Evolutionary conservation across 2,329 filamentous ascomycete genomes (phyloP), one percentile per base, ranked within the genome.

Genomic region (Aureobasidium namibiae): DNA sequence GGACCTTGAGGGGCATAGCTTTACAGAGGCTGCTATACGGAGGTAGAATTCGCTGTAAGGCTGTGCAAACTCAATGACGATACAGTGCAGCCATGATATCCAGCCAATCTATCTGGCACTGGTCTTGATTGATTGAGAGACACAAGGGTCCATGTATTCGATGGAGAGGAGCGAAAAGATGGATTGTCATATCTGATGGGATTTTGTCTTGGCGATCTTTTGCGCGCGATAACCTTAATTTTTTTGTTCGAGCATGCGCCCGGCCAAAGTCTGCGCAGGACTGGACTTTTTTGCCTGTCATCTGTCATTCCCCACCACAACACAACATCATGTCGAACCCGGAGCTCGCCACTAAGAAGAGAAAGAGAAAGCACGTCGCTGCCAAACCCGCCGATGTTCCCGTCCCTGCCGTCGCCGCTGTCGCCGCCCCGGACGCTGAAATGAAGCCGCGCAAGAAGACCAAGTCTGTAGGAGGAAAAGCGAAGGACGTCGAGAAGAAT

Each of bases 351-450:
- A 69, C 70, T 9, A 76, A 75, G 61, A 79, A 78, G 69, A 73
- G 76, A 56, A 79, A 79, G 72, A 69, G 76, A 64, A 78, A 77
- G 68, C 75, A 78, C 64, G 72, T 69, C 61, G 68, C 66, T 65
- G 26, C 60, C 14, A 62, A 73, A 54, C 67, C 68, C 59, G 64
- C 66, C 26, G 69, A 70, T 11, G 68, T 38, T 69, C 46, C 57
- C 26, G 68, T 41, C 69, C 46, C 57, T 16, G 63, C 70, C 66
- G 48, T 67, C 68, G 53, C 58, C 6, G 38, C 64, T 2, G 41
- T 29, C 24, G 50, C 26, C 8, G 49, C 23, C 23, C 44, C 38
- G n/a, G 24, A 44, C 13, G 36, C 33, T 21, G 60, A 56, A 29
- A 72, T 65, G 65, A 75, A 68, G 72, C 73, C 68, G 61, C 66